Conservation (phyloP, 2,329 filamentous ascomycete genomes). For the Colletotrichum sp. region DNA sequence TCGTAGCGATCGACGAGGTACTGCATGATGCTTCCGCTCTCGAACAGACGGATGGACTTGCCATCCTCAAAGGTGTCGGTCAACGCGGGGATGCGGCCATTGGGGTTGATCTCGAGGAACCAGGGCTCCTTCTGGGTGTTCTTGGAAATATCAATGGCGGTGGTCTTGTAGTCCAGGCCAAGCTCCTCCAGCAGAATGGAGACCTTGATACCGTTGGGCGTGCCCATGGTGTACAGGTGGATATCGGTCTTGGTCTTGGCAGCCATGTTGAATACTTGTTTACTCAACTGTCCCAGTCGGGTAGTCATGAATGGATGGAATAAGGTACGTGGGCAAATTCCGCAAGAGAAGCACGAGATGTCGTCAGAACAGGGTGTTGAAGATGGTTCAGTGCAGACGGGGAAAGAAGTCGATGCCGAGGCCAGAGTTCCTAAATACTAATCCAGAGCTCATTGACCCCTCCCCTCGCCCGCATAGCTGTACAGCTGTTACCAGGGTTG, state of each 20-base stretch:
- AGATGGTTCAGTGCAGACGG: not conserved
- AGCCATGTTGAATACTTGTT: constrained; percentile 42
- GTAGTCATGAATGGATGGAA: constrained; percentile 1
- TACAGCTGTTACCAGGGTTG: not conserved
- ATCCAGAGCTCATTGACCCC: not conserved
- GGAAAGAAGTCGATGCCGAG: not conserved
- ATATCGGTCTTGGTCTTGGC: constrained; percentile 61
- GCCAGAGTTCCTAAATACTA: constrained; percentile 4
- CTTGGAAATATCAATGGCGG: constrained; percentile 73
- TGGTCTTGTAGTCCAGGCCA: constrained; percentile 76
- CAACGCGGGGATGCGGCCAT: constrained; percentile 87
- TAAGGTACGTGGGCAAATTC: not conserved
- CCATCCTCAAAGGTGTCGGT: constrained; percentile 81
- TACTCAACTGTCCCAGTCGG: constrained; percentile 1
- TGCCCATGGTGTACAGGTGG: constrained; percentile 80
- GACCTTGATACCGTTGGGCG: constrained; percentile 90
- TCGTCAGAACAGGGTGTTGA: not conserved
- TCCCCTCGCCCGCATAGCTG: not conserved
- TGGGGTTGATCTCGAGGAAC: constrained; percentile 93
- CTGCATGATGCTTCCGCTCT: constrained; percentile 83
- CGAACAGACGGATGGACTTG: constrained; percentile 76
- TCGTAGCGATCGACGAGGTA: constrained; percentile 87
- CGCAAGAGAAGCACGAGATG: not conserved
- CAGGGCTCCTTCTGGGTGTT: constrained; percentile 67
- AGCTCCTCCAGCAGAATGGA: constrained; percentile 88